Evolutionary conservation across 179 eudicot species (phyloP), one percentile per base, ranked within the genome.

Genomic region (Camellia oleifera): DNA sequence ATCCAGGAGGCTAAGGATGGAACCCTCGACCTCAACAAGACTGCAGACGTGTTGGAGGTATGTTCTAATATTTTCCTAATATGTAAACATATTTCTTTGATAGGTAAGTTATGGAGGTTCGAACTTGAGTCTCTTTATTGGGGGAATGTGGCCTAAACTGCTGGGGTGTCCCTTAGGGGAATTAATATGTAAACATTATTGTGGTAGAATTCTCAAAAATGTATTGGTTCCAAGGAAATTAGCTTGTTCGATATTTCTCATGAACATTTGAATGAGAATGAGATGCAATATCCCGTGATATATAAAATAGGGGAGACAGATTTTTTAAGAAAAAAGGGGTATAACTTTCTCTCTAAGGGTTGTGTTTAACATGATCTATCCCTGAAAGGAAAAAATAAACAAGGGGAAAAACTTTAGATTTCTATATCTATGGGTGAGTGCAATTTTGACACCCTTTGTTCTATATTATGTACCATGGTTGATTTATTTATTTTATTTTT

Each of bases 41-140:
- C 88, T 42, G 92, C 94, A 58, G 81, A 72, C 17, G 80, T 78
- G 65, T 77, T 91, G 69, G 82, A 85, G 85, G 92, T 89, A 82
- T 48, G 72, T 67, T 40, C 77, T 57, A 57, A 52, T 46, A 18
- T 64, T 80, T 60, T 79, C 50, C 46, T 74, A 63, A 4, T 45
- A 53, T 63, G 3, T 15, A 0, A 23, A 12, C 40, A 32, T 32
- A 32, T 32, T 32, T 32, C 40, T 32, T 32, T 32, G 40, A 32
- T 32, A 32, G 40, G 40, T 1, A 32, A 32, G 40, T 32, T 32
- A 32, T 32, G 40, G 40, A 32, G 40, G 40, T 32, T 32, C 2
- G 40, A 32, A 32, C 40, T 32, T 32, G 40, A 32, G 40, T 32
- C 40, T 32, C 40, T 32, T 32, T 32, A 32, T 32, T 32, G 40